Conservation (phyloP, 192 early-diverging fungal species). For the Fimicolochytrium jonesii region DNA sequence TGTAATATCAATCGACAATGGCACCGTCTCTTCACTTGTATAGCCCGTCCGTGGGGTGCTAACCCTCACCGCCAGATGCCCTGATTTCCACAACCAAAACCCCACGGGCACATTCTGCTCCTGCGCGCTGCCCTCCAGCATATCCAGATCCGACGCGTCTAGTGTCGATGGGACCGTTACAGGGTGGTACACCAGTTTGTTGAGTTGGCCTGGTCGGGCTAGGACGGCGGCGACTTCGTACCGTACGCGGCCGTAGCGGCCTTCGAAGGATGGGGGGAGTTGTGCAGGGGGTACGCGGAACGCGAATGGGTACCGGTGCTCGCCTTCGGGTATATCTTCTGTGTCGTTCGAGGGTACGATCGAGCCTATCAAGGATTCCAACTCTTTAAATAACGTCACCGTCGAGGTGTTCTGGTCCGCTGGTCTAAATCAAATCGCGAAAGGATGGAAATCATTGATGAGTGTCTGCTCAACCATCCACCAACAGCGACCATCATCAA, state of each 20-base stretch:
- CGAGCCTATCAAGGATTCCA: conserved; percentile 17
- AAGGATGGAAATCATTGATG: no score
- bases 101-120: conserved; percentile 8
- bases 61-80: conserved; percentile 18
- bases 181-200: neutral
- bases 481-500: no score
- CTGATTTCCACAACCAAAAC: conserved; percentile 17
- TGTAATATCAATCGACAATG: conserved; percentile 23
- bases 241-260: conserved; percentile 21
- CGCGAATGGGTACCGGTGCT: conserved; percentile 30
- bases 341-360: neutral
- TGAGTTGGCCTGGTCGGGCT: conserved; percentile 4
- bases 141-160: conserved; percentile 22
- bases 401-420: conserved; percentile 13
- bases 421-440: no score
- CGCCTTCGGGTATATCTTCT: conserved; percentile 16
- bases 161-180: conserved; percentile 28
- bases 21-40: conserved; percentile 28
- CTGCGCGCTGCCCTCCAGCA: neutral
- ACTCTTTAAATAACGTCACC: conserved; percentile 33
- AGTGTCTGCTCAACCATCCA: no score
- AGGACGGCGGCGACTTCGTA: conserved; percentile 23
- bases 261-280: conserved; percentile 34
- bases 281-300: conserved; percentile 32
- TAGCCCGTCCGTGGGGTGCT: conserved; percentile 24